Percentiles rank a stretch among this genome's conserved stretches.
Evolutionary conservation across 805 yeast genomes (phyloP).

Genomic region (Schizosaccharomyces japonicus): DNA sequence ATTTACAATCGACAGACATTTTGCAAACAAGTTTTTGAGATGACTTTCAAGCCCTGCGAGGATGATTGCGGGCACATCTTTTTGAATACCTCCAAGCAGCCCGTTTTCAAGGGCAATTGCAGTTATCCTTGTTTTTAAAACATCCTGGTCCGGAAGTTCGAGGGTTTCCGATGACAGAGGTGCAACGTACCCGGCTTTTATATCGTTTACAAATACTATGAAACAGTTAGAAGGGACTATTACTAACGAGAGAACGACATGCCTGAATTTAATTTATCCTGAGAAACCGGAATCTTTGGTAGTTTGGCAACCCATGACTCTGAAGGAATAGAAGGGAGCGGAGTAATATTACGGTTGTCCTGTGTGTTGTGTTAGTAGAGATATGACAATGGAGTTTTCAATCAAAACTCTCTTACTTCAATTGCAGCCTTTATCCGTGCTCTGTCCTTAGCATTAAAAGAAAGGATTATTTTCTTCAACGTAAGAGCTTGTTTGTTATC

Average conservation of each 20-base stretch:
- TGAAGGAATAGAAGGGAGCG: background rate
- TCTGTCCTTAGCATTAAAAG: background rate
- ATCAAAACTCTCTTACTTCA: background rate
- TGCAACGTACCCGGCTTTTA: conserved; percentile 59
- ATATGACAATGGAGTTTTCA: background rate
- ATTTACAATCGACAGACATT: background rate
- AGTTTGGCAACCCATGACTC: conserved; percentile 28
- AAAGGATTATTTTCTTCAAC: background rate
- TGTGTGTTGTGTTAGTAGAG: background rate
- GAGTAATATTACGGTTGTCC: background rate
- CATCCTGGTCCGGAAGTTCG: conserved; percentile 62
- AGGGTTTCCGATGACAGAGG: conserved; percentile 55
- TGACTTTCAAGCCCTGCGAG: conserved; percentile 64
- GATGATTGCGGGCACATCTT: conserved; percentile 55
- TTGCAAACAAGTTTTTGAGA: conserved; percentile 15
- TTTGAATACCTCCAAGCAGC: conserved; percentile 51
- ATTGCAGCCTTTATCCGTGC: background rate
- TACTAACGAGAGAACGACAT: conserved; percentile 5
- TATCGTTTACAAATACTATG: conserved; percentile 66
- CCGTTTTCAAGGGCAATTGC: conserved; percentile 84
- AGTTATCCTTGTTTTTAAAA: conserved; percentile 39
- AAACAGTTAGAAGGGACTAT: background rate
- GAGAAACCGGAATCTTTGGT: conserved; percentile 62
- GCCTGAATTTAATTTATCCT: conserved; percentile 16
- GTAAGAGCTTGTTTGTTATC: background rate